Base-by-base conservation (phyloP, 2,329 filamentous ascomycete species). In the Fusarium lateritium region DNA sequence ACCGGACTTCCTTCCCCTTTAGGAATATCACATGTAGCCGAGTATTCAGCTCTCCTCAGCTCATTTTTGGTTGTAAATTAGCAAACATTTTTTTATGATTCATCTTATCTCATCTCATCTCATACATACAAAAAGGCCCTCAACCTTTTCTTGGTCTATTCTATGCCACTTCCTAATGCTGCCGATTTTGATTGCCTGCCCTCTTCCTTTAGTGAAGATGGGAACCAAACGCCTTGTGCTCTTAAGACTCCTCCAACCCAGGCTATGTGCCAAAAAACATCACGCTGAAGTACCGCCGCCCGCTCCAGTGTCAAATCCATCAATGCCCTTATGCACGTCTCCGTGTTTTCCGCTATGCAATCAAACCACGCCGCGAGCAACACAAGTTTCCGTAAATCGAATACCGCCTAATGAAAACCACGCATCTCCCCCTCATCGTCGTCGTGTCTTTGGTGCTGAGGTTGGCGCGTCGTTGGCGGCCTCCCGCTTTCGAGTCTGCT, bases 401-500 rank as follows among this genome's bases (percentile, higher is more conserved):
- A 36, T 38, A 24, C 33, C 34, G 33, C 44, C 44, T 9, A 33
- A 60, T 40, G n/a, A 52, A n/a, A 47, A 42, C 21, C 5, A 39
- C 28, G 11, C 1, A 22, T 22, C n/a, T 40, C 33, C 56, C 45
- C 40, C 49, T 69, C 64, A 75, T 46, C 76, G 76, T 46, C 75
- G 73, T 33, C 78, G 70, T 8, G 75, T 68, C 65, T 80, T 80
- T 26, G 75, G 50, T 21, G 74, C 69, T 8, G 77, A 75, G n/a
- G 67, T 68, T 9, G 72, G 62, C 13, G 73, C 68, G 36, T 79
- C 79, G n/a, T 63, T 73, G 50, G 69, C 65, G 28, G 81, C 82
- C 74, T 85, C 84, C 55, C 85, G 82, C 77, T 87, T 88, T 75
- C 81, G 83, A 17, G 79, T 81, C 65, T 83, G 82, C 78, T 88